These are phyloP conservation scores for Dioscorea alata DNA, from an alignment of 106 monocot species.

Conservation along the genomic window DNA sequence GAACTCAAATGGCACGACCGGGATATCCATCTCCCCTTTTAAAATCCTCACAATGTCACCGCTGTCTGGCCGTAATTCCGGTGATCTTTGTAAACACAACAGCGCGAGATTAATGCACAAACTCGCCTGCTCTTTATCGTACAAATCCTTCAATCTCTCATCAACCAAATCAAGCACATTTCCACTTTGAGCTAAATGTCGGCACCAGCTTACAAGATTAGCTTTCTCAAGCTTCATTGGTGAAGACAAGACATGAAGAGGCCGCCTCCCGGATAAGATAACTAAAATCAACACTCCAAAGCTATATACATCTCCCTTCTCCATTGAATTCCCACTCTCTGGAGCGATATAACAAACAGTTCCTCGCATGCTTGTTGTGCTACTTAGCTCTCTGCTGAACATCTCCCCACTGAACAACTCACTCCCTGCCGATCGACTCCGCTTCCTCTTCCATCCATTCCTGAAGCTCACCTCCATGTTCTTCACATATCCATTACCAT, in stretches of 20 bases:
- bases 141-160: conserved; percentile 47
- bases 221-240: conserved; percentile 76
- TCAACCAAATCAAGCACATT: conserved; percentile 69
- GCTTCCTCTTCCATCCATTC: conserved; percentile 31
- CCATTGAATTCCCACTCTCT: conserved; percentile 43
- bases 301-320: conserved; percentile 80
- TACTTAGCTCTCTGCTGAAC: conserved; percentile 71
- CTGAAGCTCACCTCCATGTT: conserved; percentile 26
- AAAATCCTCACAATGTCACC: conserved; percentile 65
- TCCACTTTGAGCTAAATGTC: conserved; percentile 51
- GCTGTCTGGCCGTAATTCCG: conserved; percentile 73
- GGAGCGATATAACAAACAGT: conserved; percentile 85
- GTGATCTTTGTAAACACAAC: conserved; percentile 67
- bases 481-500: not conserved
- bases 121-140: conserved; percentile 46
- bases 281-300: conserved; percentile 81
- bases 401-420: conserved; percentile 49
- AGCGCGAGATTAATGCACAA: conserved; percentile 71
- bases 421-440: conserved; percentile 26
- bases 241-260: conserved; percentile 60
- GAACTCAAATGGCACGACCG: conserved; percentile 36
- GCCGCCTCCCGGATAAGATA: conserved; percentile 70
- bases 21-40: conserved; percentile 69
- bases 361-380: conserved; percentile 83
- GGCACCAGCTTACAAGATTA: conserved; percentile 69